Conservation (phyloP, 345 rosid species). For the Physaria fendleri region DNA sequence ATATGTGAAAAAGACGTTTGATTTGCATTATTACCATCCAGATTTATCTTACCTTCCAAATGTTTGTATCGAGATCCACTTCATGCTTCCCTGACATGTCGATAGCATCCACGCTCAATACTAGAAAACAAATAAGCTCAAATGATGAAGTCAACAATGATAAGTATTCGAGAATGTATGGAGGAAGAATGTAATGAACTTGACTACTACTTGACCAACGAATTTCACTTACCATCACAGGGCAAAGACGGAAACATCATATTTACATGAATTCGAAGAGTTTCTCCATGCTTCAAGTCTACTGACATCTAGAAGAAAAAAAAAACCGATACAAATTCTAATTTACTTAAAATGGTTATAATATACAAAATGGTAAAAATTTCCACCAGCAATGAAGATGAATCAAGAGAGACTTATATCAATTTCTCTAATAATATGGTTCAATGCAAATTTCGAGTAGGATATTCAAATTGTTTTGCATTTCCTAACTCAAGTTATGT, state of each 20-base stretch:
- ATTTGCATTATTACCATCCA: conserved; percentile 4
- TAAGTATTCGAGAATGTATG: not conserved
- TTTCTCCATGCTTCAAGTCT: conserved; percentile 93
- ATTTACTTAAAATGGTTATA: not conserved
- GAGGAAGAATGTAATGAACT: not conserved
- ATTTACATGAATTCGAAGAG: conserved; percentile 84
- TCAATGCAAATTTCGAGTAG: not conserved
- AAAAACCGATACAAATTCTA: not conserved
- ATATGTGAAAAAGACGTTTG: conserved; percentile 1
- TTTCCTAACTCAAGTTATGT: not conserved
- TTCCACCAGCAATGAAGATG: not conserved
- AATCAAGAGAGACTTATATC: not conserved
- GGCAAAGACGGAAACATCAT: conserved; percentile 88
- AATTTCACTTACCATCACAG: conserved; percentile 61
- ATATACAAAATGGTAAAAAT: not conserved
- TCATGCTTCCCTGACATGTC: conserved; percentile 99
- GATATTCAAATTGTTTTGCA: not conserved
- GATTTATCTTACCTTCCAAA: conserved; percentile 81
- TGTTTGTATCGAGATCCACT: conserved; percentile 96
- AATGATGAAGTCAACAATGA: conserved; percentile 2
- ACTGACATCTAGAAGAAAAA: conserved; percentile 99
- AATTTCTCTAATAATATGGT: not conserved
- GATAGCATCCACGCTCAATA: conserved; percentile 92
- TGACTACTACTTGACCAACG: not conserved
- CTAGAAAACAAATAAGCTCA: conserved; percentile 34